Base-by-base conservation (phyloP, 2,329 filamentous ascomycete species). In the Dactylella cylindrospora region DNA sequence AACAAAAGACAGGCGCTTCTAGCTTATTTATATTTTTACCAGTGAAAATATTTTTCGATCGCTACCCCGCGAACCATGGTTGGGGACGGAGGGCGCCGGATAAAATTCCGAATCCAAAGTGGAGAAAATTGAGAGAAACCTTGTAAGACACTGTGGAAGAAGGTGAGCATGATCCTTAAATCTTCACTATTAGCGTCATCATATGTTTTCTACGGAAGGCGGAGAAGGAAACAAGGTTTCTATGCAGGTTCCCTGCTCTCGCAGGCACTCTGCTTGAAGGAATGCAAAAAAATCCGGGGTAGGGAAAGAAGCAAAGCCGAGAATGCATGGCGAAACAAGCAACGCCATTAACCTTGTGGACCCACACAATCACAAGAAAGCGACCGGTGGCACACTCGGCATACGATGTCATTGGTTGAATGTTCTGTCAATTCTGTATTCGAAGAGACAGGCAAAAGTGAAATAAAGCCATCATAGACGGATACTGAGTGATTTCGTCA, bases 211-310 rank as follows among this genome's bases (percentile, higher is more conserved):
- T 36, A 41, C 13, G 12, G 20, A 28, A 43, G 49, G 49, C 39
- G 49, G 49, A 44, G 38, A 29, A 33, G 20, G 17, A 33, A 41
- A 20, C 31, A 20, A 23, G 20, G 20, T 20, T 47, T 47, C 32
- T 20, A 53, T 44, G 50, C 50, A 17, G 40, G 39, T 46, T 22
- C 50, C 50, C 23, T 54, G 50, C 39, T 26, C 31, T 38, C 39
- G 50, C 50, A 45, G 41, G 23, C 33, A 40, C 35, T 29, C 17
- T 22, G 28, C 23, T 40, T 22, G 23, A 26, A 50, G n/a, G n/a
- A n/a, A n/a, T n/a, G n/a, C n/a, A n/a, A 5, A 35, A 15, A 43
- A 53, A 53, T 53, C 49, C 49, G 49, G 49, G 49, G 49, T 53
- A 53, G n/a, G n/a, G n/a, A n/a, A n/a, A n/a, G n/a, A 35, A n/a